Evolutionary conservation across 352 stramenopile genomes (phyloP).

Genomic region (Phytophthora gonapodyides): DNA sequence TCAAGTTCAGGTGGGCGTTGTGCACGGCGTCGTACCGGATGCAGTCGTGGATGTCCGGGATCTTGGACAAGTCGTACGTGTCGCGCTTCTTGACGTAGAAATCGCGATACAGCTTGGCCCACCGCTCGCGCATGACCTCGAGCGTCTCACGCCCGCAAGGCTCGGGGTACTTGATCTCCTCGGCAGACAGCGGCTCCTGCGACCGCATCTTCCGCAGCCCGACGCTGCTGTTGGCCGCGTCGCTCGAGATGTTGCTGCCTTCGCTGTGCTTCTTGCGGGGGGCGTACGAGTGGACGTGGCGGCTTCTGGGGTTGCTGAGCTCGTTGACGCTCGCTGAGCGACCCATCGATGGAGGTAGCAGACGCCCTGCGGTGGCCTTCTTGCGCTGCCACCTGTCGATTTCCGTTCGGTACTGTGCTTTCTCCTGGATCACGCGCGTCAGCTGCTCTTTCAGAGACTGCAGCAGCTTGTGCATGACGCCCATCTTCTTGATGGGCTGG

Average conservation of each 20-base stretch:
- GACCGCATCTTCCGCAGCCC: slow-evolving; percentile 28
- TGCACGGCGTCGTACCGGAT: slow-evolving; percentile 98
- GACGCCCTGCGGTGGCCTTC: slow-evolving; percentile 37
- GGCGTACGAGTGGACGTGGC: slow-evolving; percentile 65
- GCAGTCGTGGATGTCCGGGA: slow-evolving; percentile 99
- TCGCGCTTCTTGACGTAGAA: slow-evolving; percentile 95
- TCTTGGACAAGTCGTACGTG: slow-evolving; percentile 95
- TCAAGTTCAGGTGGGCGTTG: slow-evolving; percentile 95
- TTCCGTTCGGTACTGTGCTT: slow-evolving; percentile 63
- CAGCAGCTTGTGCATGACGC: slow-evolving; percentile 91
- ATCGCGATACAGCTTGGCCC: slow-evolving; percentile 95
- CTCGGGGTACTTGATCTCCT: slow-evolving; percentile 76
- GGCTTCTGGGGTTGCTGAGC: slow-evolving; percentile 44
- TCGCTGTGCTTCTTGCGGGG: slow-evolving; percentile 44
- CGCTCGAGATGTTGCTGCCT: slow-evolving; percentile 40
- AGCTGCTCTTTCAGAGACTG: slow-evolving; percentile 94
- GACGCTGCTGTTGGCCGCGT: slow-evolving; percentile 44
- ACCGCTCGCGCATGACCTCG: slow-evolving; percentile 90
- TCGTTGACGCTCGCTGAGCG: slow-evolving; percentile 73
- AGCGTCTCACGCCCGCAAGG: slow-evolving; percentile 84
- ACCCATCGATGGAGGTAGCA: slow-evolving; percentile 50
- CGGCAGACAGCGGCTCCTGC: slow-evolving; percentile 44
- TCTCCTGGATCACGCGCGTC: slow-evolving; percentile 79
- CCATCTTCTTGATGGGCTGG: slow-evolving; percentile 96
- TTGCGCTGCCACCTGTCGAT: slow-evolving; percentile 53